Evolutionary conservation across 106 monocot species (phyloP).

Genomic region (Allium cepa): DNA sequence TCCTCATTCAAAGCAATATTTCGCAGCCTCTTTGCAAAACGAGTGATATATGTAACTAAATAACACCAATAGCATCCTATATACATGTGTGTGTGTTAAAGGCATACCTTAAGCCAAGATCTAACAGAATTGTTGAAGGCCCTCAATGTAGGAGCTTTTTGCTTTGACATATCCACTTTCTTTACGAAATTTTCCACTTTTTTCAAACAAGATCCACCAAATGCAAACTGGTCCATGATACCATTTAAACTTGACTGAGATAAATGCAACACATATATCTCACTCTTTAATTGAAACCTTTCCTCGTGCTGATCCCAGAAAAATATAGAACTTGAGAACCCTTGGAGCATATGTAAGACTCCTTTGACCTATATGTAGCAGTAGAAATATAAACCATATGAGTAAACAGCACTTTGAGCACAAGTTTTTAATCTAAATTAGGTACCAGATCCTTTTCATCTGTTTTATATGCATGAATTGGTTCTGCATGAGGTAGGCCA

Average conservation of each 20-base stretch:
- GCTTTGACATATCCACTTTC: constrained; percentile 39
- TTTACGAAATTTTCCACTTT: constrained; percentile 62
- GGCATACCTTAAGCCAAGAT: constrained; percentile 74
- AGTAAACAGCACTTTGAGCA: background rate
- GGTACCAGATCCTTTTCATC: constrained; percentile 76
- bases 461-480: constrained; percentile 27
- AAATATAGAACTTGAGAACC: constrained; percentile 61
- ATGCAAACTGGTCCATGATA: constrained; percentile 53
- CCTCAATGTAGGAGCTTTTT: constrained; percentile 48
- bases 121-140: constrained; percentile 71
- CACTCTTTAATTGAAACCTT: constrained; percentile 37
- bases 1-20: constrained; percentile 63
- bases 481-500: constrained; percentile 58
- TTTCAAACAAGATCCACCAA: constrained; percentile 68
- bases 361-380: constrained; percentile 33
- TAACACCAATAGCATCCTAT: background rate
- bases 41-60: constrained; percentile 5
- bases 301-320: constrained; percentile 36
- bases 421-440: background rate
- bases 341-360: constrained; percentile 80
- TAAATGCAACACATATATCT: constrained; percentile 57
- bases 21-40: constrained; percentile 50
- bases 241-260: constrained; percentile 49
- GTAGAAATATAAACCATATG: background rate
- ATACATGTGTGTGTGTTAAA: background rate